Base-by-base conservation (phyloP, 139 green algal genomes). In the Chlamydomonas schloesseri region DNA sequence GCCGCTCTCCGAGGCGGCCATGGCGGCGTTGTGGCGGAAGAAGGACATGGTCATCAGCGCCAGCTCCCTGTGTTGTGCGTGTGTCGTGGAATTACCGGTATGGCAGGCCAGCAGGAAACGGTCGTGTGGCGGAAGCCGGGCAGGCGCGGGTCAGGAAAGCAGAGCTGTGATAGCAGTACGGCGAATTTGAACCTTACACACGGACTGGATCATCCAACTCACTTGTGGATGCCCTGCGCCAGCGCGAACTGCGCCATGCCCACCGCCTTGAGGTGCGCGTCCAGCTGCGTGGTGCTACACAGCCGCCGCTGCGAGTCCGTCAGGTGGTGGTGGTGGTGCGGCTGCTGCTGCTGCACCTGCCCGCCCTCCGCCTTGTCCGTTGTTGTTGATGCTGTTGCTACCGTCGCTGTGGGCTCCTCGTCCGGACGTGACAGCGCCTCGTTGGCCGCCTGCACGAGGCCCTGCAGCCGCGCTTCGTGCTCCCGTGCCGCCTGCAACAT, bases 221-320 rank as follows among this genome's bases (percentile, higher is more conserved):
- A 83, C 68, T 64, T 89, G 86, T 91, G 84, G 2, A 78, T 60
- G 58, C 71, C 84, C 71, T 91, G 89, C 77, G 83, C 65, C 36
- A 95, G 82, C 3, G 80, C 67, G n/a, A 91, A 93, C 69, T 96
- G 92, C 20, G 91, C 88, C 23, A 87, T 71, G 34, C 91, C 93
- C 9, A 95, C 81, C 4, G 89, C 70, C 46, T 92, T 89, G 24
- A 95, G n/a, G 34, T 87, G 75, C 8, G 74, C 88, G 55, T 95
- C 91, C 42, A 95, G 64, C 26, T 75, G 83, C 75, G 71, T n/a
- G 33, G 89, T 94, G 71, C 72, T 83, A 55, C 83, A 89, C 57
- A 90, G 42, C 37, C 62, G 34, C 33, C 82, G 81, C 73, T 89
- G 73, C 65, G 80, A 37, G 5, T 86, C 80, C 13, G 81, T 85